phyloP scores from a whole-genome alignment of 768 basidiomycete species.

The Leccinum barrowsii region DNA sequence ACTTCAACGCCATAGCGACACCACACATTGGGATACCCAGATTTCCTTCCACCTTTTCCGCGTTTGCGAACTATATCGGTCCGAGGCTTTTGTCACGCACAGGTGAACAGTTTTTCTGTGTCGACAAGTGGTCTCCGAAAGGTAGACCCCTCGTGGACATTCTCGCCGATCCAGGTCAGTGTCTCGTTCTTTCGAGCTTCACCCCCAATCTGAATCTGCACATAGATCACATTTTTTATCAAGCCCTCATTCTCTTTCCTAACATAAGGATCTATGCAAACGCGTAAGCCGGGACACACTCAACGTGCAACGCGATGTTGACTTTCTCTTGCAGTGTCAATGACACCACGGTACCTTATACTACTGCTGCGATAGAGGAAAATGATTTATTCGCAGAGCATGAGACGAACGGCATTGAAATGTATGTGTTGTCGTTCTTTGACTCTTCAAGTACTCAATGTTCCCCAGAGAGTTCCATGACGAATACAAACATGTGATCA shows the following conservation, averaged over 20 bases:
- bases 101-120: slow-evolving; percentile 73
- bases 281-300: slow-evolving; percentile 42
- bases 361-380: slow-evolving; percentile 70
- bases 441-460: slow-evolving; percentile 4
- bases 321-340: slow-evolving; percentile 44
- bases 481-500: slow-evolving; percentile 54
- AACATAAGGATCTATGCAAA: slow-evolving; percentile 80
- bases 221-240: slow-evolving; percentile 70
- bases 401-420: slow-evolving; percentile 52
- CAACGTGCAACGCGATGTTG: background rate
- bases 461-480: slow-evolving; percentile 50
- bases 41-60: slow-evolving; percentile 58
- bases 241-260: slow-evolving; percentile 63
- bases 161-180: slow-evolving; percentile 73
- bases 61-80: slow-evolving; percentile 52
- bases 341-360: slow-evolving; percentile 79
- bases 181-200: background rate
- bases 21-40: slow-evolving; percentile 76
- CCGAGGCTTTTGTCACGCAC: slow-evolving; percentile 72
- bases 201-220: background rate
- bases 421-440: slow-evolving; percentile 41
- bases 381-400: slow-evolving; percentile 63
- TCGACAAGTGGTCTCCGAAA: slow-evolving; percentile 66
- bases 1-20: slow-evolving; percentile 82
- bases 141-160: slow-evolving; percentile 69